Percentiles rank a stretch among this genome's conserved stretches.
Conservation (phyloP, 2,329 filamentous ascomycete genomes). For the Xylaria polymorpha region DNA sequence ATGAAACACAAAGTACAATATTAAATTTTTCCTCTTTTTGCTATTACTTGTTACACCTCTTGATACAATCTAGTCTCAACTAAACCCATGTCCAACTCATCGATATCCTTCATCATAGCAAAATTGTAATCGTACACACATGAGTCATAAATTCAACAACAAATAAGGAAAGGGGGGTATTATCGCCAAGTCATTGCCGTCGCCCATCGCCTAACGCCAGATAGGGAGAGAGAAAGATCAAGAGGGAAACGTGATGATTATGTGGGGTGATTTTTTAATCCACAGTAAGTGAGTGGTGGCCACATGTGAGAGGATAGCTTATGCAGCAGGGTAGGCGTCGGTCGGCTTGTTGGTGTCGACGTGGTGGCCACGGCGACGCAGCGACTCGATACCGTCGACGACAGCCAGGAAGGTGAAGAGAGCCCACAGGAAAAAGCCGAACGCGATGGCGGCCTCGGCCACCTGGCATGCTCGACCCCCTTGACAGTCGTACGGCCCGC, state of each 20-base stretch:
- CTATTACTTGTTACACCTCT: neutral
- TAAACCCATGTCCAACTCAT: neutral
- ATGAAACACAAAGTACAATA: neutral
- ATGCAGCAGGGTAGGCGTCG: conserved; percentile 46
- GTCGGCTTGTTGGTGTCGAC: conserved; percentile 40
- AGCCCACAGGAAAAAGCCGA: conserved; percentile 73
- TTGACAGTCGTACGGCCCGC: conserved; percentile 64
- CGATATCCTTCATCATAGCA: neutral
- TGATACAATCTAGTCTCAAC: neutral
- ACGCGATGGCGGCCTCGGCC: conserved; percentile 72
- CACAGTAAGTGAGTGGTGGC: neutral
- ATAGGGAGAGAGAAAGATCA: neutral
- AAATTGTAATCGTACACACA: neutral
- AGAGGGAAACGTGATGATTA: neutral
- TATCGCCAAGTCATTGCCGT: neutral
- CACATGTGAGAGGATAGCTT: neutral
- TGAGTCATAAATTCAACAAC: conserved; percentile 3
- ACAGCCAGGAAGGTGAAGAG: conserved; percentile 61
- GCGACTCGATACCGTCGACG: conserved; percentile 59
- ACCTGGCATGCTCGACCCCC: conserved; percentile 66
- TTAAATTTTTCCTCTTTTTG: neutral
- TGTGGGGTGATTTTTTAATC: neutral
- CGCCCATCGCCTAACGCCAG: conserved; percentile 23
- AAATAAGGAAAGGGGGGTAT: conserved; percentile 22
- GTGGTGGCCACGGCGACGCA: conserved; percentile 56